Evolutionary conservation across 805 yeast species (phyloP), one percentile per base, ranked within the genome.

Genomic region (Tetrapisispora namnaoensis): DNA sequence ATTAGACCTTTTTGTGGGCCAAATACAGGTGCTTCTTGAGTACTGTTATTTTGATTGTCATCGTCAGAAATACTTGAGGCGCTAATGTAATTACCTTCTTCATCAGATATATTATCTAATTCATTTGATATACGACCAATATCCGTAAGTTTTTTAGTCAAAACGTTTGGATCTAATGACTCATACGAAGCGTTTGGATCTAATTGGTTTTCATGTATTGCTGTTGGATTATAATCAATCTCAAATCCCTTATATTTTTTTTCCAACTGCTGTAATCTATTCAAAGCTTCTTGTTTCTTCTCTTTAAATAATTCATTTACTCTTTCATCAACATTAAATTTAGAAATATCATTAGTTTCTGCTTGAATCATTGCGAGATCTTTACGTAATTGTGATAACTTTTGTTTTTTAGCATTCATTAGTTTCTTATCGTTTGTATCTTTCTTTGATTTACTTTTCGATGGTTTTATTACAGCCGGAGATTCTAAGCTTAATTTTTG

Each of bases 291-390:
- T 45, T 71, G 60, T 57, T 80, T 84, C 57, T 82, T 83, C 51
- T 77, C 77, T 42, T 74, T 71, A 64, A 82, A 73, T 57, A 76
- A 60, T 44, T 83, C 81, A 51, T 76, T 75, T 47, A 78, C 75
- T 49, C 76, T 68, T 14, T 70, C 70, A 48, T 71, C 66, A 16
- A 70, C 66, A 63, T 83, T 83, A 55, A 73, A 78, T 59, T 84
- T 85, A 63, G 86, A 75, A 37, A 85, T 81, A 53, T 80, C 88
- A 62, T 86, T 86, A 1, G 90, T 81, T 60, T 86, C 90, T 43
- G 74, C 73, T 62, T 86, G 93, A 42, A 86, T 68, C 14, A 74
- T 72, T 11, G 82, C 76, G 37, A 86, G 63, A 55, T 78, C 79
- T 49, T 74, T 73, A 55, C 85, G 72, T 44, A 86, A 68, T 10